phyloP scores from a whole-genome alignment of 208 protist genomes.

The Zelonia costaricensis region DNA sequence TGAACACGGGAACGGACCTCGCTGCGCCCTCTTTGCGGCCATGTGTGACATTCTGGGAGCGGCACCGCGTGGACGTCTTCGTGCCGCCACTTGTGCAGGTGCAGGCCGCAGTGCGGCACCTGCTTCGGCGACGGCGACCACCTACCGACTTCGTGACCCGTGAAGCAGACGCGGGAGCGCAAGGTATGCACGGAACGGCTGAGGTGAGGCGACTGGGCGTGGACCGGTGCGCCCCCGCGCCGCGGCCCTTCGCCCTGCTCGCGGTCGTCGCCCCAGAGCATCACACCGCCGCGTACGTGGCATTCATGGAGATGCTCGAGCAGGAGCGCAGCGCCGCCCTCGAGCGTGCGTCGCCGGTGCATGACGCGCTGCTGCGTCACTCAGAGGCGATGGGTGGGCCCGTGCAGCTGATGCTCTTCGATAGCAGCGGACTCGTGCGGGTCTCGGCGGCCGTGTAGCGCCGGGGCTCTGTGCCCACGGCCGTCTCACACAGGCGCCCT shows the following conservation, averaged over 20 bases:
- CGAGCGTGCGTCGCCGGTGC: neutral
- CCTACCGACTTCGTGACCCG: neutral
- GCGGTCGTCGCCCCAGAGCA: constrained; percentile 44
- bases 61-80: constrained; percentile 58
- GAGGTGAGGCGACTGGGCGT: no score
- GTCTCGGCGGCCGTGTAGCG: neutral
- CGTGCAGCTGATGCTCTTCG: constrained; percentile 24
- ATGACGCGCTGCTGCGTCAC: neutral
- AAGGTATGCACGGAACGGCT: no score
- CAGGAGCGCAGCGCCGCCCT: neutral
- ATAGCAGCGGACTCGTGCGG: constrained; percentile 10
- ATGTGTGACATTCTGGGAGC: constrained; percentile 37
- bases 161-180: no score
- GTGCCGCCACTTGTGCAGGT: constrained; percentile 53
- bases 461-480: no score
- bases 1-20: neutral
- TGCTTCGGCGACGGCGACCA: constrained; percentile 31
- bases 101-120: constrained; percentile 44
- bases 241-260: constrained; percentile 16
- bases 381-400: neutral
- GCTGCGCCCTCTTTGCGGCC: no score
- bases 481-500: no score
- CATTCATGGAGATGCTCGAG: constrained; percentile 20
- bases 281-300: constrained; percentile 28
- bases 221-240: no score